Evolutionary conservation across 169 alveolate genomes (phyloP).

Genomic region (Plasmodium vivax): DNA sequence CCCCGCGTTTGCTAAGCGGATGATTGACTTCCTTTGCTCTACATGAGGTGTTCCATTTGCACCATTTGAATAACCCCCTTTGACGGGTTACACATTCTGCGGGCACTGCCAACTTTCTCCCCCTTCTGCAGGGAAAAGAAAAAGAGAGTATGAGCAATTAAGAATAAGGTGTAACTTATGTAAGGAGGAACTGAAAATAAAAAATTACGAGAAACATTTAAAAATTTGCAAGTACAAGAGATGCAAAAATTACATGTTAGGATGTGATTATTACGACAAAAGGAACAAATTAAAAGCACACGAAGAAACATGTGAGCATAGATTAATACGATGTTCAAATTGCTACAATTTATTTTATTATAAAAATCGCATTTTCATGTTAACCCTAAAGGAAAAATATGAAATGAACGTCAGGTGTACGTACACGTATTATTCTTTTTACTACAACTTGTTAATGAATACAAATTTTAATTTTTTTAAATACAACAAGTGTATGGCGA

Average conservation of each 20-base stretch:
- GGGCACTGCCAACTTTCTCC: background rate
- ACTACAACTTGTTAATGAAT: slow-evolving; percentile 60
- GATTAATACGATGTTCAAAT: slow-evolving; percentile 69
- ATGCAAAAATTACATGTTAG: slow-evolving; percentile 71
- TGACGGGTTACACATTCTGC: background rate
- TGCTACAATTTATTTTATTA: slow-evolving; percentile 67
- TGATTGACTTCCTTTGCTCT: background rate
- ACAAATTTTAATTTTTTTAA: slow-evolving; percentile 42
- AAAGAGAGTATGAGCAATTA: slow-evolving; percentile 55
- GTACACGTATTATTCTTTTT: slow-evolving; percentile 53
- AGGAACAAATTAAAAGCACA: slow-evolving; percentile 43
- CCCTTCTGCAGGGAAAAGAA: slow-evolving; percentile 23
- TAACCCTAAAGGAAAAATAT: slow-evolving; percentile 49
- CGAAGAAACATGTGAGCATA: slow-evolving; percentile 70
- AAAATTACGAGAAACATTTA: slow-evolving; percentile 45
- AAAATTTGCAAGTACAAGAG: slow-evolving; percentile 38
- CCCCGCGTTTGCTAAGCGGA: background rate
- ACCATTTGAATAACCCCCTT: background rate
- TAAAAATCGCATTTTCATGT: slow-evolving; percentile 60
- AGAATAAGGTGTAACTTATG: slow-evolving; percentile 63
- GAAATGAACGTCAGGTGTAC: slow-evolving; percentile 24
- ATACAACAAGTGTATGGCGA: background rate
- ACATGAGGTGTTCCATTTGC: background rate
- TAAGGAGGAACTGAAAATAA: slow-evolving; percentile 36
- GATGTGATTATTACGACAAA: slow-evolving; percentile 72